Evolutionary conservation across 2,329 filamentous ascomycete species (phyloP).

Genomic region (Claviceps africana): DNA sequence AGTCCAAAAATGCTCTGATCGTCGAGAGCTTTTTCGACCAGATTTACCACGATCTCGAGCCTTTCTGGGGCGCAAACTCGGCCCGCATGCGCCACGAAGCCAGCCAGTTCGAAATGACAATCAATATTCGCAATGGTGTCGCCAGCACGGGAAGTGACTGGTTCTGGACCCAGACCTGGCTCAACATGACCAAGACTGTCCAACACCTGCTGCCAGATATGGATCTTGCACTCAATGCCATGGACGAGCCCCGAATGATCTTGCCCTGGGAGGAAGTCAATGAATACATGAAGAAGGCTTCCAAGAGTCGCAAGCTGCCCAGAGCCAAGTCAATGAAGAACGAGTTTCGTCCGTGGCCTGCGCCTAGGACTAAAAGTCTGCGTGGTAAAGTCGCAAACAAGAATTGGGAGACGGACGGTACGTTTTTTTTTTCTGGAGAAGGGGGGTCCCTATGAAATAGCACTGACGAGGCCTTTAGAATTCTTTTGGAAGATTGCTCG

Average conservation of each 20-base stretch:
- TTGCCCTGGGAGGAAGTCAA: constrained; percentile 50
- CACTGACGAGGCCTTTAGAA: constrained; percentile 17
- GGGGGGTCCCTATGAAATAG: neutral
- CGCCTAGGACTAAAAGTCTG: constrained; percentile 22
- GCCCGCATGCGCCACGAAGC: constrained; percentile 36
- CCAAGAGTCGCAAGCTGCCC: constrained; percentile 29
- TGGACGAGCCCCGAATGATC: constrained; percentile 53
- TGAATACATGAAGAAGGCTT: constrained; percentile 37
- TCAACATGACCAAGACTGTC: constrained; percentile 37
- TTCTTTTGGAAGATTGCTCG: constrained; percentile 44
- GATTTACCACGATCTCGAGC: constrained; percentile 46
- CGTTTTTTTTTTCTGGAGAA: too few relatives aligned
- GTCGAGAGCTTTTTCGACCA: constrained; percentile 52
- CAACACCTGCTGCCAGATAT: constrained; percentile 48
- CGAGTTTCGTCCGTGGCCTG: constrained; percentile 29
- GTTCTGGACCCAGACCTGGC: constrained; percentile 46
- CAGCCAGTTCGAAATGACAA: constrained; percentile 44
- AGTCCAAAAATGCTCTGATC: constrained; percentile 36
- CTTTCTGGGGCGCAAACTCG: constrained; percentile 41
- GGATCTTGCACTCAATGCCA: constrained; percentile 51
- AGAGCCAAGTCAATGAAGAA: constrained; percentile 29
- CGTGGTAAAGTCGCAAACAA: constrained; percentile 24
- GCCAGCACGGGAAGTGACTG: constrained; percentile 38
- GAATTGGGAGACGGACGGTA: constrained; percentile 38
- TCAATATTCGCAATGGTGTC: constrained; percentile 39